Evolutionary conservation across 495 filamentous ascomycete species (phyloP), one percentile per base, ranked within the genome.

Genomic region (Clavariopsis aquatica): DNA sequence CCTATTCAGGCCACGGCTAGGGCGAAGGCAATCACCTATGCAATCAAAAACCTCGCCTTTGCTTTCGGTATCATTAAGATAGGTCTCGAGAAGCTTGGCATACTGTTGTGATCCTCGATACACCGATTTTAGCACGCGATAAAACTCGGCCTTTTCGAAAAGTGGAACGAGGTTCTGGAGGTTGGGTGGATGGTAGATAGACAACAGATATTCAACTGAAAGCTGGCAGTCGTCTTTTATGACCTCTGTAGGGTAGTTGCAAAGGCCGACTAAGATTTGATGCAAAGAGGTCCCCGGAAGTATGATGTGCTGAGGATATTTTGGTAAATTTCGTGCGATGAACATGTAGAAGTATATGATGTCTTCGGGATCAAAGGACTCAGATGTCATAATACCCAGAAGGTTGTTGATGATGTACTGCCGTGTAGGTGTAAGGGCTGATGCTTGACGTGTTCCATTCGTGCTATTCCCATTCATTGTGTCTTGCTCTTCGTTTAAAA

Each of bases 261-360:
- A 98, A 36, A 98, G 80, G 7, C 91, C 89, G 9, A 84, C 78
- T 45, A 98, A 80, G 38, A 96, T 87, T 47, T 86, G 87, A 68
- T 93, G 88, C 0, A 98, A 81, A 9, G 88, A 87, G 8, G 89
- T 89, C 52, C 92, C 94, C 0, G 94, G 86, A 60, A 98, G 84
- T 31, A 96, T 82, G 67, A 98, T 89, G 70, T 96, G 96, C 73
- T 97, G 93, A 5, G 91, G 92, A 72, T 96, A 98, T 76, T 98
- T 98, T 1, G 94, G 91, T 17, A 98, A 82, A 69, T 96, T 98
- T 60, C 94, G 88, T 47, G 94, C 93, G 73, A 98, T 86, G 72
- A 98, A 98, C 91, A 98, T 98, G 73, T 98, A 89, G 34, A 98
- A 82, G 74, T 95, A 98, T 60, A 98, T 90, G 26, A 88, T 91